These are phyloP conservation scores for Rostrohypoxylon terebratum DNA, from an alignment of 495 filamentous ascomycete species.

Conservation along the genomic window DNA sequence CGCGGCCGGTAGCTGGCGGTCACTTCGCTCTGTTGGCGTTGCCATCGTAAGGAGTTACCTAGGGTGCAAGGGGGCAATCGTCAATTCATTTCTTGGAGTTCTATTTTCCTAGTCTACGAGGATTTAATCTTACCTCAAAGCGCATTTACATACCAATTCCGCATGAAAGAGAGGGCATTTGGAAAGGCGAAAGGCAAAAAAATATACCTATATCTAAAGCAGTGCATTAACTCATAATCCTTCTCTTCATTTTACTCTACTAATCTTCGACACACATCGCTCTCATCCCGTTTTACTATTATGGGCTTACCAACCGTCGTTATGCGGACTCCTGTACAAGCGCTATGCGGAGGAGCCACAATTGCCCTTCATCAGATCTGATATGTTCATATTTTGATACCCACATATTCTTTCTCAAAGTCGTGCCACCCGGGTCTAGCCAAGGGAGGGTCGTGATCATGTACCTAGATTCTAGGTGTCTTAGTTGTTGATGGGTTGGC, in stretches of 20 bases:
- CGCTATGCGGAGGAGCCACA: not conserved
- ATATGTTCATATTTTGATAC: slow-evolving; percentile 18
- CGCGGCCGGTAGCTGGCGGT: slow-evolving; percentile 83
- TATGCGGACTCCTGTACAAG: not conserved
- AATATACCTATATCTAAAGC: not conserved
- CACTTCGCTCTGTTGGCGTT: slow-evolving; percentile 84
- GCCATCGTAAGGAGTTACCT: slow-evolving; percentile 22
- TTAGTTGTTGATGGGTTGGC: not conserved
- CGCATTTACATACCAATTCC: slow-evolving; percentile 7
- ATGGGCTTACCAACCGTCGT: slow-evolving; percentile 1
- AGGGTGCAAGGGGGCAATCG: not conserved
- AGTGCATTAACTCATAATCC: not conserved
- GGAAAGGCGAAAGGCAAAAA: slow-evolving; percentile 1
- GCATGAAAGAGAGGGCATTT: not conserved
- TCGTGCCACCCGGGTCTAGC: not conserved
- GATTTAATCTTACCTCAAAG: slow-evolving; percentile 6
- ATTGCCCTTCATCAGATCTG: not conserved
- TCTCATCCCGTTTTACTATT: not conserved
- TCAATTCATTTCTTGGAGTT: slow-evolving; percentile 1
- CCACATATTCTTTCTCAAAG: slow-evolving; percentile 1
- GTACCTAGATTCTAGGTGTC: not conserved
- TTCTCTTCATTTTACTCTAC: slow-evolving; percentile 9
- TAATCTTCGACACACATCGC: slow-evolving; percentile 4
- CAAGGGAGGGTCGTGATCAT: not conserved
- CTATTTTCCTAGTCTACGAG: not conserved